Evolutionary conservation across 31 red algal genomes (phyloP).

Genomic region (Odonthalia washingtoniensis): DNA sequence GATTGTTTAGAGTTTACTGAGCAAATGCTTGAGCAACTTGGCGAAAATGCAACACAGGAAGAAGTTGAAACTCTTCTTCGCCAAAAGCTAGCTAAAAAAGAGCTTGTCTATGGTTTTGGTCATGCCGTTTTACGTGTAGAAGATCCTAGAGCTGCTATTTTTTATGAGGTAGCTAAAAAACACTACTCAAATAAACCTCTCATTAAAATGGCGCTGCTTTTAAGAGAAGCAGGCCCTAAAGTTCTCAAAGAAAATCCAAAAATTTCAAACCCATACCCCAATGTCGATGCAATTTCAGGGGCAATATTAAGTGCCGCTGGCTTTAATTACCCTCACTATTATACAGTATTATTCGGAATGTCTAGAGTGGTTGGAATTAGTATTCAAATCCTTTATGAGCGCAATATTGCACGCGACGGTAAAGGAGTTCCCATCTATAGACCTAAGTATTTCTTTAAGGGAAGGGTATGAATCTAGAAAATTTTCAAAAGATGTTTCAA

Average conservation of each 20-base stretch:
- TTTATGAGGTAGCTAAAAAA: conserved; percentile 93
- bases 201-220: conserved; percentile 84
- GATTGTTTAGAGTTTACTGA: conserved; percentile 87
- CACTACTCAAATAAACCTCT: conserved; percentile 85
- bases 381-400: conserved; percentile 87
- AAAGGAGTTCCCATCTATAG: conserved; percentile 85
- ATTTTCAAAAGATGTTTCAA: no score
- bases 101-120: conserved; percentile 97
- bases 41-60: conserved; percentile 66
- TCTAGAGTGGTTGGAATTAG: conserved; percentile 87
- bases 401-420: conserved; percentile 57
- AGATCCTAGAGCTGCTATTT: conserved; percentile 90
- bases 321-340: conserved; percentile 80
- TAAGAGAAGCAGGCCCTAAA: conserved; percentile 92
- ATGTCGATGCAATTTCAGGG: conserved; percentile 96
- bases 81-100: conserved; percentile 81
- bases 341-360: conserved; percentile 97
- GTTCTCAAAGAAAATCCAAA: conserved; percentile 89
- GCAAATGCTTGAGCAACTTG: conserved; percentile 66
- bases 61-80: conserved; percentile 82
- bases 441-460: conserved; percentile 67
- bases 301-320: conserved; percentile 87
- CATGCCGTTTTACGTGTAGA: conserved; percentile 95
- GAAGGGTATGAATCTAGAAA: no score
- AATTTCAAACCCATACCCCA: conserved; percentile 98